phyloP scores from a whole-genome alignment of 257 asterid genomes.

The Salvia splendens region DNA sequence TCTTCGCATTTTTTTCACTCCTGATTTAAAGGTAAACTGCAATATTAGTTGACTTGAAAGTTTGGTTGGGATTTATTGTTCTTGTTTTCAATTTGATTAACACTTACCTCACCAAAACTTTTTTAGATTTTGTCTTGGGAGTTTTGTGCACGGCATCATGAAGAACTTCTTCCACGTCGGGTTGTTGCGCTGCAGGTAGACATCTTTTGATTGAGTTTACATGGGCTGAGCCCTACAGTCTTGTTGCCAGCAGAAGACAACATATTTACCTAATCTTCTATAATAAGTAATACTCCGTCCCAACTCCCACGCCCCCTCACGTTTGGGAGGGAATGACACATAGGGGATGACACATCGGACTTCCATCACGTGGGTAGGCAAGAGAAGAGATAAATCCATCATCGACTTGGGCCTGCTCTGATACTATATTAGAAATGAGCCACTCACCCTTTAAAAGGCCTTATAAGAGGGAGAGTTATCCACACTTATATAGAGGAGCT shows the following conservation, averaged over 20 bases:
- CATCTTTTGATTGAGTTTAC: constrained; percentile 22
- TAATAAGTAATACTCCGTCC: too few relatives aligned
- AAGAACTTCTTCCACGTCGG: constrained; percentile 90
- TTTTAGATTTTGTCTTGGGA: constrained; percentile 90
- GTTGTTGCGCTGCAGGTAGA: constrained; percentile 88
- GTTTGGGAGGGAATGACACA: too few relatives aligned
- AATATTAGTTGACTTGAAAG: constrained; percentile 9
- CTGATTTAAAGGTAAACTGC: constrained; percentile 75
- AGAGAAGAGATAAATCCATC: too few relatives aligned
- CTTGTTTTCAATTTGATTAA: constrained; percentile 17
- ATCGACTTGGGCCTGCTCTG: too few relatives aligned
- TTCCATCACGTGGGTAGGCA: too few relatives aligned
- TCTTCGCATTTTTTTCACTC: constrained; percentile 82
- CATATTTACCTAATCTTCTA: too few relatives aligned
- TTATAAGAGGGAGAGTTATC: too few relatives aligned
- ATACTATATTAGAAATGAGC: too few relatives aligned
- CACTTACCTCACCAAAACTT: constrained; percentile 18
- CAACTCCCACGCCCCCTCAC: too few relatives aligned
- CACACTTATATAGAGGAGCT: too few relatives aligned
- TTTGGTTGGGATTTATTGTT: constrained; percentile 14
- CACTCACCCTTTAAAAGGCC: too few relatives aligned
- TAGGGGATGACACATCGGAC: too few relatives aligned
- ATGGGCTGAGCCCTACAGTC: neutral
- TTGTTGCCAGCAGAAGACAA: constrained; percentile 6
- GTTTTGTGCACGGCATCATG: constrained; percentile 90